These are phyloP conservation scores for Picochlorum sp. DNA, from an alignment of 139 green algal genomes.

Conservation along the genomic window DNA sequence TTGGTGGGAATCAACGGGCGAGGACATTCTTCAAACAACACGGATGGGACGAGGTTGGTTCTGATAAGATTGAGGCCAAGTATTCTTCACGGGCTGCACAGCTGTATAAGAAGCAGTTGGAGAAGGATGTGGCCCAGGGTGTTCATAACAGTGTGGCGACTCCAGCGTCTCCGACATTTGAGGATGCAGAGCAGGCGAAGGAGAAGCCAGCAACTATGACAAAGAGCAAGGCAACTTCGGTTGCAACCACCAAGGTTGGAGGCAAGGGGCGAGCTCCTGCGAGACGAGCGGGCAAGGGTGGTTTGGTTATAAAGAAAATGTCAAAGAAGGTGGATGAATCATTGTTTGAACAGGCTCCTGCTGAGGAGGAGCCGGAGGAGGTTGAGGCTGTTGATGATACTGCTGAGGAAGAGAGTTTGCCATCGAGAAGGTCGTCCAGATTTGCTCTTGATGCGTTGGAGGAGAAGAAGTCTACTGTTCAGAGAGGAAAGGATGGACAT, in stretches of 20 bases:
- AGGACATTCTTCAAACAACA: conserved; percentile 97
- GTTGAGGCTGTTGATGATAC: conserved; percentile 8
- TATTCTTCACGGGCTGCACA: conserved; percentile 89
- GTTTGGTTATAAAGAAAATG: conserved; percentile 82
- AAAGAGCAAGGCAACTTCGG: background rate
- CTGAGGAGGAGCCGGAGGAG: conserved; percentile 10
- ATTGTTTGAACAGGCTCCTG: conserved; percentile 64
- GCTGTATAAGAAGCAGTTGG: conserved; percentile 81
- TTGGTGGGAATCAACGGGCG: conserved; percentile 80
- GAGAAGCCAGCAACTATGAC: background rate
- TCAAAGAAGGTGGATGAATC: conserved; percentile 65
- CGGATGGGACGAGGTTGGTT: conserved; percentile 74
- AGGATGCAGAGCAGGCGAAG: background rate
- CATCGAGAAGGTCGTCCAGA: conserved; percentile 28
- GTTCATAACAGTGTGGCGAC: background rate
- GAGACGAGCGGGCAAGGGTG: conserved; percentile 22
- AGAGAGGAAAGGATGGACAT: conserved; percentile 78
- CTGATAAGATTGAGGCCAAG: conserved; percentile 94
- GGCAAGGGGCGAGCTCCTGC: conserved; percentile 17
- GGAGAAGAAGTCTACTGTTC: conserved; percentile 27
- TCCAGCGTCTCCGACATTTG: conserved; percentile 4
- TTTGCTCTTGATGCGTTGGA: conserved; percentile 51
- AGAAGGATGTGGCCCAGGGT: conserved; percentile 73
- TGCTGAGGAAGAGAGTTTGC: conserved; percentile 3
- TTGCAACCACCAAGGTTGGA: conserved; percentile 2